Evolutionary conservation across 208 protist species (phyloP).

Genomic region (Leishmania arabica): DNA sequence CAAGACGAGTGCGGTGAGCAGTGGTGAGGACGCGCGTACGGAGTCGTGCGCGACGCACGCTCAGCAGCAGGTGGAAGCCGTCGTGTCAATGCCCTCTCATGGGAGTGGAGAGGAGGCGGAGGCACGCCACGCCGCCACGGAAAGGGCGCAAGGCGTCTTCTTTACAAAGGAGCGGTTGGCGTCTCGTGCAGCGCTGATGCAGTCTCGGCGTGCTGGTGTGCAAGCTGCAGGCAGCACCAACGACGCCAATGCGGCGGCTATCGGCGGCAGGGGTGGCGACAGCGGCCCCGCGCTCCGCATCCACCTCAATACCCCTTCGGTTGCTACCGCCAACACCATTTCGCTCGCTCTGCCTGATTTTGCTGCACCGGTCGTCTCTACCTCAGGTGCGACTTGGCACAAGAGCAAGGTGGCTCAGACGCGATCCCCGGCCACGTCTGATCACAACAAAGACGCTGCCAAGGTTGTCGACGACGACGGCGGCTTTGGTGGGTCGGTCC

Average conservation of each 20-base stretch:
- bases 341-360: neutral
- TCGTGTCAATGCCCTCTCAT: neutral
- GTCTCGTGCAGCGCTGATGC: slow-evolving; percentile 29
- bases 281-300: slow-evolving; percentile 2
- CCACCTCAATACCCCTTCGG: slow-evolving; percentile 8
- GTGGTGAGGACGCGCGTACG: neutral
- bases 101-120: neutral
- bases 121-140: neutral
- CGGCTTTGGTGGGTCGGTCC: slow-evolving; percentile 26
- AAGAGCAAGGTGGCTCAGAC: neutral
- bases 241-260: neutral
- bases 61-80: neutral
- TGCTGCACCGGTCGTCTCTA: neutral
- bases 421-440: neutral
- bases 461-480: slow-evolving; percentile 1
- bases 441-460: neutral
- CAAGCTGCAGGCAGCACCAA: neutral
- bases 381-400: neutral
- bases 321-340: neutral
- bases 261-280: neutral
- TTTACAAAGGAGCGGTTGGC: slow-evolving; percentile 34
- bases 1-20: neutral
- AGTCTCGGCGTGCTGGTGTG: slow-evolving; percentile 13
- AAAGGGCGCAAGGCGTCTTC: slow-evolving; percentile 21
- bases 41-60: neutral